A percentile compares a stretch with the other conserved stretches of the same genome.
These are phyloP conservation scores for Bruguiera hainesii DNA, from an alignment of 441 rosid species.

Conservation along the genomic window DNA sequence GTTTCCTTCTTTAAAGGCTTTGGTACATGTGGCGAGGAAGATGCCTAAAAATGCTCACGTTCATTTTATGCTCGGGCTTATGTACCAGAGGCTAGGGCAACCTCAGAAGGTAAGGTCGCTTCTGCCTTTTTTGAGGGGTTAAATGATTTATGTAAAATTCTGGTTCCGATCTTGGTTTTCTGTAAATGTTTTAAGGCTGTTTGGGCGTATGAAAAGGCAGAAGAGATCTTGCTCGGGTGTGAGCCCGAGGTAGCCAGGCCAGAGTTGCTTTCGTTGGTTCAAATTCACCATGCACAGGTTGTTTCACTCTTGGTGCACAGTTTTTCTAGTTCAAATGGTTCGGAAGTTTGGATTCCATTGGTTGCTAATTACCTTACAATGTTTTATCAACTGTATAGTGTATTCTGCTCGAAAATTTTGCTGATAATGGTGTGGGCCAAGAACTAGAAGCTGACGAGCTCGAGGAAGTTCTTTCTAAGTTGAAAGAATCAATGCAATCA, in stretches of 20 bases:
- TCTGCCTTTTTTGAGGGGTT: background rate
- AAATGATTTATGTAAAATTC: background rate
- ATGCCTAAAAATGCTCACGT: constrained; percentile 98
- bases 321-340: background rate
- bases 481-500: constrained; percentile 66
- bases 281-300: constrained; percentile 95
- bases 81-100: constrained; percentile 91
- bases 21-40: constrained; percentile 88
- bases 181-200: constrained; percentile 55
- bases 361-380: constrained; percentile 18
- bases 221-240: constrained; percentile 69
- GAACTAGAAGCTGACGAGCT: constrained; percentile 80
- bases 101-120: constrained; percentile 65
- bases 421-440: constrained; percentile 56
- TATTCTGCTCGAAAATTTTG: constrained; percentile 62
- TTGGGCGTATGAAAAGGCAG: constrained; percentile 82
- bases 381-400: constrained; percentile 45
- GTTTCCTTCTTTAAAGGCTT: constrained; percentile 42
- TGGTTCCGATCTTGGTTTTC: background rate
- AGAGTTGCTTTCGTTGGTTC: constrained; percentile 84
- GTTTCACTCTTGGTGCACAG: constrained; percentile 7
- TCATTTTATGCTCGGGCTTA: constrained; percentile 87
- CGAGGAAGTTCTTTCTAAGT: constrained; percentile 61
- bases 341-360: background rate
- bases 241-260: constrained; percentile 88